Evolutionary conservation across 2,329 filamentous ascomycete species (phyloP).

Genomic region (Macrophomina tecta): DNA sequence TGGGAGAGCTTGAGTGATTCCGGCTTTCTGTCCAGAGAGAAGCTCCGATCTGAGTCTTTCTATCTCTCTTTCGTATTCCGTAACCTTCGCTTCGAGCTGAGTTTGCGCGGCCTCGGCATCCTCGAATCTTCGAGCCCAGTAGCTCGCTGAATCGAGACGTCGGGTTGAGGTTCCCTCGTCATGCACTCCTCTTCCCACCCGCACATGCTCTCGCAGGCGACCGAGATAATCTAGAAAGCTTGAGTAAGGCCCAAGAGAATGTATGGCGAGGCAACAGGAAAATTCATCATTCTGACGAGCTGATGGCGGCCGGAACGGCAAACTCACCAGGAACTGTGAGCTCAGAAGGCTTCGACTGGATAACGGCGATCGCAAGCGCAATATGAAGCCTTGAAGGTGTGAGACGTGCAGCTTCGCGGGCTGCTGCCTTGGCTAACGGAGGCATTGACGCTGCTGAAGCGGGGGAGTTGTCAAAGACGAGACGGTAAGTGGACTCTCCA

Average conservation of each 20-base stretch:
- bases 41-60: slow-evolving; percentile 33
- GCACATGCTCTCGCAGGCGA: slow-evolving; percentile 45
- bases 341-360: slow-evolving; percentile 46
- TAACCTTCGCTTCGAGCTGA: slow-evolving; percentile 34
- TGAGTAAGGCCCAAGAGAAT: not conserved
- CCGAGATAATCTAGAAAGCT: slow-evolving; percentile 38
- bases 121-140: slow-evolving; percentile 43
- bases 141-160: slow-evolving; percentile 49
- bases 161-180: slow-evolving; percentile 34
- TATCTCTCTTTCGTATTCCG: slow-evolving; percentile 39
- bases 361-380: slow-evolving; percentile 44
- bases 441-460: not conserved
- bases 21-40: slow-evolving; percentile 30
- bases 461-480: not conserved
- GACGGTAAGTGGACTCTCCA: not conserved
- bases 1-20: not conserved
- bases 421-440: not conserved
- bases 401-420: not conserved
- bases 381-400: slow-evolving; percentile 33
- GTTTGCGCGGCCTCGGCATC: slow-evolving; percentile 35
- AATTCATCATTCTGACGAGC: no score
- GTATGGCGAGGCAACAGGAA: not conserved
- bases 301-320: no score
- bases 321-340: slow-evolving; percentile 41
- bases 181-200: slow-evolving; percentile 32